A percentile compares a stretch with the other conserved stretches of the same genome.
Conservation (phyloP, 1,284 basidiomycete genomes). For the Ceratobasidium sp. region DNA sequence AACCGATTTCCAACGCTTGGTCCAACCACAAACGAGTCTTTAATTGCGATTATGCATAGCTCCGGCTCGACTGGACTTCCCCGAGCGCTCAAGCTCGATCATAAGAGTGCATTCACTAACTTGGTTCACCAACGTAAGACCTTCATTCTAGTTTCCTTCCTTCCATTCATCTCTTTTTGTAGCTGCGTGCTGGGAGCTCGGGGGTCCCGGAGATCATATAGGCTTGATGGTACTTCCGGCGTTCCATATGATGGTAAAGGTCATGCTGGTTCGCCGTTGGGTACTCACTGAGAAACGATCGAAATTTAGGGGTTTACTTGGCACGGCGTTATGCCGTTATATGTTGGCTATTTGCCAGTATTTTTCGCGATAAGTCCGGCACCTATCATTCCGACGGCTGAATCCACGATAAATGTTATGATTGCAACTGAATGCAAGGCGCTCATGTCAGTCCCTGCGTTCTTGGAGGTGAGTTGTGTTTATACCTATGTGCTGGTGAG, state of each 20-base stretch:
- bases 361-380: slow-evolving; percentile 45
- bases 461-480: slow-evolving; percentile 43
- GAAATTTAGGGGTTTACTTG: slow-evolving; percentile 9
- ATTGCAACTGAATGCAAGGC: not conserved
- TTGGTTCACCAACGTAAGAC: slow-evolving; percentile 5
- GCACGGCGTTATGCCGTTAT: slow-evolving; percentile 24
- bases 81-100: not conserved
- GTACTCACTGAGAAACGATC: not conserved
- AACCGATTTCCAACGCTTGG: slow-evolving; percentile 1
- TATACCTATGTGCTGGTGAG: too few relatives aligned
- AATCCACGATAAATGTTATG: slow-evolving; percentile 41
- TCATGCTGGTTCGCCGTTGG: not conserved
- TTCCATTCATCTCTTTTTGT: not conserved
- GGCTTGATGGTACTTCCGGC: slow-evolving; percentile 37
- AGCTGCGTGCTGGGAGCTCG: slow-evolving; percentile 19
- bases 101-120: not conserved
- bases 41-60: slow-evolving; percentile 24
- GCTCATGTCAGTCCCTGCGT: slow-evolving; percentile 46
- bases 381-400: slow-evolving; percentile 45
- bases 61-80: slow-evolving; percentile 36
- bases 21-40: not conserved
- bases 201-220: slow-evolving; percentile 11
- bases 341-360: slow-evolving; percentile 21
- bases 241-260: slow-evolving; percentile 36
- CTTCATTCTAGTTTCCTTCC: not conserved